phyloP scores from a whole-genome alignment of 306 rosid species.

The Morella rubra region DNA sequence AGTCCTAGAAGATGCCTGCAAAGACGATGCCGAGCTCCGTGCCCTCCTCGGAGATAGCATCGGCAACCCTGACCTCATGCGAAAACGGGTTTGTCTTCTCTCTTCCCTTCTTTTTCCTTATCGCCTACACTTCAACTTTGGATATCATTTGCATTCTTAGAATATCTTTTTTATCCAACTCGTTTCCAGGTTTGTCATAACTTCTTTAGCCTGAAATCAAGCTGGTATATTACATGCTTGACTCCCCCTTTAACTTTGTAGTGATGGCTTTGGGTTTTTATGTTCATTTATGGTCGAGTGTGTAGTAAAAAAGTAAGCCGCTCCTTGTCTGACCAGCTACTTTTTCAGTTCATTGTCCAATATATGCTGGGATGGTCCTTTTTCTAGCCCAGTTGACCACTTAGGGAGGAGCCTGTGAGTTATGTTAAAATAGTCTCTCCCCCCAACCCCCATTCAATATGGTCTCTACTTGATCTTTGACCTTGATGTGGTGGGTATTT shows the following conservation, averaged over 20 bases:
- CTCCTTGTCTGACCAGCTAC: not conserved
- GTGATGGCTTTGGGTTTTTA: not conserved
- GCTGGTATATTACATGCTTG: not conserved
- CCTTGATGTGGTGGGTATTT: not conserved
- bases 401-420: not conserved
- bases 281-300: not conserved
- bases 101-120: not conserved
- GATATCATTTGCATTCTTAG: not conserved
- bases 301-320: not conserved
- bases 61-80: slow-evolving; percentile 88
- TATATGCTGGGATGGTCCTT: not conserved
- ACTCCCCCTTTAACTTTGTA: not conserved
- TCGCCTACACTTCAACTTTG: not conserved
- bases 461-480: not conserved
- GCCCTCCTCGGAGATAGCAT: slow-evolving; percentile 85
- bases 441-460: not conserved
- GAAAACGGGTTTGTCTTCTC: slow-evolving; percentile 51
- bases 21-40: slow-evolving; percentile 74
- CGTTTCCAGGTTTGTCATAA: not conserved
- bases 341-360: not conserved
- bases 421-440: not conserved
- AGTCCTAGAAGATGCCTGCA: slow-evolving; percentile 82
- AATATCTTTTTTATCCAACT: not conserved
- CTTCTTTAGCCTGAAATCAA: not conserved
- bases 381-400: not conserved